Evolutionary conservation across 2,329 filamentous ascomycete species (phyloP), one percentile per base, ranked within the genome.

Genomic region (Colletotrichum filicis): DNA sequence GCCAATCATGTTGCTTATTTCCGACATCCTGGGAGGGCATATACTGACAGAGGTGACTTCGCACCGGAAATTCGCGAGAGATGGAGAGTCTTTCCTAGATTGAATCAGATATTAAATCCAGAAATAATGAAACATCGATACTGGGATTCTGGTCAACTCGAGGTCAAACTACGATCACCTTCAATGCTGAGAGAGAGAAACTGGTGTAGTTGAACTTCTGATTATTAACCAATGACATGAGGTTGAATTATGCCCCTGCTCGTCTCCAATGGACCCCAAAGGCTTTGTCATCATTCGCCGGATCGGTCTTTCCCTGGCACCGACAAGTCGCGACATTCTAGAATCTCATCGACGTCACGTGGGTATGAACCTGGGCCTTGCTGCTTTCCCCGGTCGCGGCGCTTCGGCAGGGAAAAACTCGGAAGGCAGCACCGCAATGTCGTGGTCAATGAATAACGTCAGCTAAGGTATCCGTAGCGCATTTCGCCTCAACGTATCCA

Each of bases 401-500:
- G 55, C 35, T 52, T 70, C 72, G 72, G 64, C 60, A 66, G 62
- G 73, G 61, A 74, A 74, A 74, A 74, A 66, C 64, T 74, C 73
- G 73, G 66, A 70, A 74, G 65, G 66, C 66, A 66, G 62, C 65
- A 63, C 68, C 57, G 26, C 24, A 49, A 49, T 66, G 61, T 58
- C 59, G 46, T 57, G 64, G 70, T 59, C 60, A 69, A 26, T 37
- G 57, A 65, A 73, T 58, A 74, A 73, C 72, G 64, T 74, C 72
- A 73, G 68, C 66, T 73, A 42, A 42, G 37, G 16, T 12, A 35
- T 35, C 32, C 2, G 37, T 19, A 71, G 68, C 71, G 68, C 60
- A 53, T 37, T 72, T 62, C 63, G 71, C 71, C 71, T 72, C 71
- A 74, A 74, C 71, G 62, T 73, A 70, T 70, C 70, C 71, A 58